These are phyloP conservation scores for Cocos nucifera DNA, from an alignment of 176 grass and related monocot genomes.

Conservation along the genomic window DNA sequence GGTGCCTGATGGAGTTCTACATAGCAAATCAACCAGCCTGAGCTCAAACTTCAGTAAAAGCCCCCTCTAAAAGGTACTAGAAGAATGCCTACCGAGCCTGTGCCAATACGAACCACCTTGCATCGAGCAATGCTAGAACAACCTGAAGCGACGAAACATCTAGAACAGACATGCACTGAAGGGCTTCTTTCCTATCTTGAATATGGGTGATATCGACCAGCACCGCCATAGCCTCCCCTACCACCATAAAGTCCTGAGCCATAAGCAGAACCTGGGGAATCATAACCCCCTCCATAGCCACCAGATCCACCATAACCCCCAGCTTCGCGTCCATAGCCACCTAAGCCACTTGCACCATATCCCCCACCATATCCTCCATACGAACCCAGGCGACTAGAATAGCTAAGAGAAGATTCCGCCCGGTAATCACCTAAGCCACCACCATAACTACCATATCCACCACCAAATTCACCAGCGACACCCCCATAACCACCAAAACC, in stretches of 20 bases:
- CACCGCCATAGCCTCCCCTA: constrained; percentile 61
- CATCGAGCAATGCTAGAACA: too few relatives aligned
- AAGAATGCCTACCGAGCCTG: too few relatives aligned
- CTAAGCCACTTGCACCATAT: constrained; percentile 39
- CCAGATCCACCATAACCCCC: constrained; percentile 39
- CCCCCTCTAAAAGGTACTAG: too few relatives aligned
- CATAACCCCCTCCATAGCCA: constrained; percentile 58
- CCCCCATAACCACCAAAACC: constrained; percentile 36
- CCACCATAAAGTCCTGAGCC: constrained; percentile 41
- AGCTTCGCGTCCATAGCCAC: constrained; percentile 40
- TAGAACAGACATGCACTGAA: too few relatives aligned
- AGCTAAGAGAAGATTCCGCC: constrained; percentile 39
- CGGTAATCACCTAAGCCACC: constrained; percentile 44
- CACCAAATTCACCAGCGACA: constrained; percentile 18
- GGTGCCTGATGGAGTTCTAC: too few relatives aligned
- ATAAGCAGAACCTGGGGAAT: constrained; percentile 35
- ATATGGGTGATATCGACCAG: constrained; percentile 89
- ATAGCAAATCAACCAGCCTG: too few relatives aligned
- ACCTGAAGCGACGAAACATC: too few relatives aligned
- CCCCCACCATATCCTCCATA: constrained; percentile 39
- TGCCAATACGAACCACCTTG: too few relatives aligned
- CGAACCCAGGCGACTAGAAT: constrained; percentile 53
- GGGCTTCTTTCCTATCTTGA: constrained; percentile 38
- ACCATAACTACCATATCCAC: constrained; percentile 37
- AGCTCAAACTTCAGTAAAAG: too few relatives aligned